Evolutionary conservation across 2,329 filamentous ascomycete genomes (phyloP).

Genomic region (Calonectria multiphialidica): DNA sequence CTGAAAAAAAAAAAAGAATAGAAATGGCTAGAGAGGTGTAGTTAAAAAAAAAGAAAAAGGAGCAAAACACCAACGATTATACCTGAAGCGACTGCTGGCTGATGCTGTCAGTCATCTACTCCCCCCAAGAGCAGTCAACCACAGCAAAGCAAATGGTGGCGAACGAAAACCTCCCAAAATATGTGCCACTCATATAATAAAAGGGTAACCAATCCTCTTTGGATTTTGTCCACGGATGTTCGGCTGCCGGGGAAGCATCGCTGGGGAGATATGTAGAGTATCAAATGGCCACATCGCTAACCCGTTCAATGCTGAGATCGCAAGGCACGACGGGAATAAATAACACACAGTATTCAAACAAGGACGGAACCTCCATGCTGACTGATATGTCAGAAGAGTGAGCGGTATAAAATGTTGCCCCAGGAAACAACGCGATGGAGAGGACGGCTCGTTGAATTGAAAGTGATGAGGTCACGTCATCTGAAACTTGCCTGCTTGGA

Average conservation of each 20-base stretch:
- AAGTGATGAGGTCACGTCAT: slow-evolving; percentile 80
- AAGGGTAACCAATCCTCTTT: slow-evolving; percentile 77
- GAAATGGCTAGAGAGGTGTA: too few species aligned
- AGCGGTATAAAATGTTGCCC: slow-evolving; percentile 75
- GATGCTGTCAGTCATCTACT: slow-evolving; percentile 72
- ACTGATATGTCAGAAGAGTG: slow-evolving; percentile 73
- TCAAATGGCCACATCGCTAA: slow-evolving; percentile 87
- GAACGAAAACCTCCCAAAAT: slow-evolving; percentile 79
- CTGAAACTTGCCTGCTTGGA: slow-evolving; percentile 76
- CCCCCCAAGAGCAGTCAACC: slow-evolving; percentile 77
- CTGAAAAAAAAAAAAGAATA: slow-evolving; percentile 72
- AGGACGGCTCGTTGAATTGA: slow-evolving; percentile 77
- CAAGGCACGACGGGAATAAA: slow-evolving; percentile 79
- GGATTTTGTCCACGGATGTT: slow-evolving; percentile 52
- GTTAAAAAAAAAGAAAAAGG: slow-evolving; percentile 72
- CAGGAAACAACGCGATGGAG: slow-evolving; percentile 74
- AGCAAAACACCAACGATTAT: slow-evolving; percentile 77
- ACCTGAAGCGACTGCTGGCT: slow-evolving; percentile 77
- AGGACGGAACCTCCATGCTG: slow-evolving; percentile 72
- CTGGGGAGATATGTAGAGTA: slow-evolving; percentile 81
- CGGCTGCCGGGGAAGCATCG: slow-evolving; percentile 71
- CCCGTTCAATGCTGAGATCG: slow-evolving; percentile 81
- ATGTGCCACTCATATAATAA: slow-evolving; percentile 79
- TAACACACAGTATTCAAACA: slow-evolving; percentile 75
- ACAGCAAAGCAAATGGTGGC: slow-evolving; percentile 76